Base-by-base conservation (phyloP, 225 moss, liverwort and hornwort species). In the Marchantia paleacea region DNA sequence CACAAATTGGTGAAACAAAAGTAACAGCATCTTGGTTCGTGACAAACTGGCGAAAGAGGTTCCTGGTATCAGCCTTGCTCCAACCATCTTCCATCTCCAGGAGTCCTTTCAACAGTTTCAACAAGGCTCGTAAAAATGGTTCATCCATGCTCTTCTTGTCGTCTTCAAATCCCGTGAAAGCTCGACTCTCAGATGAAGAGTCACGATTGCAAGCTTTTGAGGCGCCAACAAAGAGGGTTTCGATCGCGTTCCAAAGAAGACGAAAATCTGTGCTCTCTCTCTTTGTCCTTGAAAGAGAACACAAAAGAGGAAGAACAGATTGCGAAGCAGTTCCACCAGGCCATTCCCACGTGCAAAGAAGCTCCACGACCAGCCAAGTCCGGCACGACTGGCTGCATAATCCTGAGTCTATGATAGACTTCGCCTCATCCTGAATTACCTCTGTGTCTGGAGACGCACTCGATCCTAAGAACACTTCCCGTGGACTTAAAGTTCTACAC, bases 341-440 rank as follows among this genome's bases (percentile, higher is more conserved):
- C 91, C 97, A 92, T 67, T 92, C 88, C 92, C 91, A 90, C 14
- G 93, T 92, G 88, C 97, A 99, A 58, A 99, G 91, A 52, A 99
- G 88, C 82, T 99, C 97, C 78, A 99, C 85, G 47, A 91, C 85
- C 19, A 95, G 90, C 97, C 97, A 99, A 25, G 82, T 80, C 81
- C 95, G 89, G 62, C 73, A 76, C 60, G 68, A 74, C 7, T 67
- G 83, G 52, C 48, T 68, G 52, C 52, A 79, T 51, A 53, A 24
- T 75, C 81, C 86, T 75, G 49, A 11, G 52, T n/a, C 65, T 80
- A 61, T 9, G 29, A 7, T n/a, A 50, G 20, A 8, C 3, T 75
- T 52, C 9, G 66, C 57, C 26, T 76, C 76, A 64, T 81, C 81
- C 67, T 26, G 58, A 9, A 53, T 50, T 18, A 16, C 53, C 69